Conservation (phyloP, 1,139 yeast species). For the Pichia kudriavzevii region DNA sequence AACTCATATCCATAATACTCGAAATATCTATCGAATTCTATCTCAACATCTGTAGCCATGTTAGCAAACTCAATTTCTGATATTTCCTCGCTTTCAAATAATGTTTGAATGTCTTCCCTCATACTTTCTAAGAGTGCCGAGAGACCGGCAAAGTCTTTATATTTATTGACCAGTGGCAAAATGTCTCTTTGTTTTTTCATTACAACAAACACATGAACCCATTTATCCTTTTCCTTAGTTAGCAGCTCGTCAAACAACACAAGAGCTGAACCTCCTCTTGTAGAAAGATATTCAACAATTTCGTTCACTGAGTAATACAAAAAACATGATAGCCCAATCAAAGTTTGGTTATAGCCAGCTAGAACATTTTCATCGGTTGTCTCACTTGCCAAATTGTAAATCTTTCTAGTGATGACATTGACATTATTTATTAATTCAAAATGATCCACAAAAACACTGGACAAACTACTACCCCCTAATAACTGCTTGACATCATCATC, state of each 20-base stretch:
- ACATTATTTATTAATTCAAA: slow-evolving; percentile 18
- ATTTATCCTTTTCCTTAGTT: slow-evolving; percentile 19
- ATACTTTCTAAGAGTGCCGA: slow-evolving; percentile 52
- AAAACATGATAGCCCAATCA: slow-evolving; percentile 20
- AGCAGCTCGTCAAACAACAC: slow-evolving; percentile 14
- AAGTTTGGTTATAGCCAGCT: slow-evolving; percentile 11
- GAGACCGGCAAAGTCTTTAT: slow-evolving; percentile 57
- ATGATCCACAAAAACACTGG: slow-evolving; percentile 19
- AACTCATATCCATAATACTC: slow-evolving; percentile 59
- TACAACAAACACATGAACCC: slow-evolving; percentile 24
- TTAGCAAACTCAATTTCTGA: slow-evolving; percentile 11
- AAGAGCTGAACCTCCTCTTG: not conserved
- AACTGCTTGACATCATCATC: slow-evolving; percentile 20
- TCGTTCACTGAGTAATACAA: slow-evolving; percentile 23
- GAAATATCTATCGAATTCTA: slow-evolving; percentile 46
- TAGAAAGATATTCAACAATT: slow-evolving; percentile 6
- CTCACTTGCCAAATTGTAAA: slow-evolving; percentile 7
- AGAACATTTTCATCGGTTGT: not conserved
- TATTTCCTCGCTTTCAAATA: slow-evolving; percentile 2
- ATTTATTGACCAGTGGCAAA: slow-evolving; percentile 57
- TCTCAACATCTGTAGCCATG: slow-evolving; percentile 25
- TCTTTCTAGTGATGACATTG: slow-evolving; percentile 16
- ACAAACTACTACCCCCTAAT: slow-evolving; percentile 15
- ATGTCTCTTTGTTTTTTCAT: slow-evolving; percentile 20
- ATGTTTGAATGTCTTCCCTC: slow-evolving; percentile 27